Evolutionary conservation across 148 eudicot species (phyloP).

Genomic region (Polygonum maritimum): DNA sequence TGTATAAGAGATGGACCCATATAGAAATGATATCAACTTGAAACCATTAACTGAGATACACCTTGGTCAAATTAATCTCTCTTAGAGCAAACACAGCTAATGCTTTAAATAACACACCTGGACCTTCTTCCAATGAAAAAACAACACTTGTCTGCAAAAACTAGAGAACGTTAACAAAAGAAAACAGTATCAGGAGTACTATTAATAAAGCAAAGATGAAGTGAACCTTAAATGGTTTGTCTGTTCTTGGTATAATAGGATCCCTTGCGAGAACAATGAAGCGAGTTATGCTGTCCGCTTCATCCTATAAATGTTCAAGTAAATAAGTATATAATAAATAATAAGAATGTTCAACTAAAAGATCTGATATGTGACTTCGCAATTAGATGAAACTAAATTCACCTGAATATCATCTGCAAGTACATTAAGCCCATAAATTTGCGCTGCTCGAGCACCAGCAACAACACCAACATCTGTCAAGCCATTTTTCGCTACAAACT

Average conservation of each 20-base stretch:
- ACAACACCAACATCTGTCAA: constrained; percentile 42
- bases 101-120: constrained; percentile 45
- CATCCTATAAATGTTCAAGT: constrained; percentile 24
- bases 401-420: constrained; percentile 55
- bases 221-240: constrained; percentile 38
- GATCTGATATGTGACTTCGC: neutral
- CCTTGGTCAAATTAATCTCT: constrained; percentile 39
- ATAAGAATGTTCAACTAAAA: neutral
- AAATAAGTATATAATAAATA: neutral
- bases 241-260: constrained; percentile 38
- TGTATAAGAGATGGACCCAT: neutral
- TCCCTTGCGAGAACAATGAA: constrained; percentile 46
- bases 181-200: neutral
- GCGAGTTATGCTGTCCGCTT: constrained; percentile 41
- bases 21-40: neutral
- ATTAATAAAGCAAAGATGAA: neutral
- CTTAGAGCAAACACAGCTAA: constrained; percentile 44
- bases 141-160: constrained; percentile 39
- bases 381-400: neutral
- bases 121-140: constrained; percentile 45
- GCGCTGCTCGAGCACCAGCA: constrained; percentile 50
- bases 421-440: constrained; percentile 42
- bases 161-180: constrained; percentile 1
- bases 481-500: constrained; percentile 41
- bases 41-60: constrained; percentile 9